Base-by-base conservation (phyloP, 164 flowering plant genomes). In the Stephania japonica region DNA sequence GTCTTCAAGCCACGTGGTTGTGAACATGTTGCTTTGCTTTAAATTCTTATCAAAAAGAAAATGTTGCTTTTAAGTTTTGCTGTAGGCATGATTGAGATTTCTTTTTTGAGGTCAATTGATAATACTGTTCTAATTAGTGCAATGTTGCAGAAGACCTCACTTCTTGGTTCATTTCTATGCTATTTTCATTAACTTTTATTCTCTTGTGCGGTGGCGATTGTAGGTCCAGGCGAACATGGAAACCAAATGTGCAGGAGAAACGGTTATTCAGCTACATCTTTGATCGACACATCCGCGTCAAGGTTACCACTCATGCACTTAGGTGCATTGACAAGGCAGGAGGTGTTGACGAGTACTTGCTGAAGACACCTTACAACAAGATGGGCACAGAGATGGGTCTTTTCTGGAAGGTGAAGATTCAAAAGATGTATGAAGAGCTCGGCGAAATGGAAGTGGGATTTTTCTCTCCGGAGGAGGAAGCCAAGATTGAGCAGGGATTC, bases 261-360 rank as follows among this genome's bases (percentile, higher is more conserved):
- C 82, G 84, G 38, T 80, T 81, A 49, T 79, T 88, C 81, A 89
- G 95, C 72, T 90, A 90, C 84, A 85, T 89, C 65, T 80, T 82
- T 27, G 90, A 90, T 70, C 84, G 87, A 38, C 89, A 89, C 62
- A 84, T 89, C 68, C 85, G 86, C 49, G 83, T 89, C 64, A 89
- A 89, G 75, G 92, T 90, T 69, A 86, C 89, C 1, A 86, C 87
- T 7, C 90, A 90, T 75, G 95, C 91, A 19, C 88, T 90, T 19
- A 88, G 91, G 43, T 86, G 92, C 87, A 89, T 90, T 9, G 95
- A 90, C 87, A 90, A 89, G 77, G 92, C 87, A 19, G 95, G 91
- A 73, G 95, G 95, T 38, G 85, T 90, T 72, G 84, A 81, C 4
- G 84, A 81, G 71, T 81, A 79, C 76, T 47, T 81, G 18, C 69